phyloP scores from a whole-genome alignment of 106 monocot species.

The Dendrobium nobile region DNA sequence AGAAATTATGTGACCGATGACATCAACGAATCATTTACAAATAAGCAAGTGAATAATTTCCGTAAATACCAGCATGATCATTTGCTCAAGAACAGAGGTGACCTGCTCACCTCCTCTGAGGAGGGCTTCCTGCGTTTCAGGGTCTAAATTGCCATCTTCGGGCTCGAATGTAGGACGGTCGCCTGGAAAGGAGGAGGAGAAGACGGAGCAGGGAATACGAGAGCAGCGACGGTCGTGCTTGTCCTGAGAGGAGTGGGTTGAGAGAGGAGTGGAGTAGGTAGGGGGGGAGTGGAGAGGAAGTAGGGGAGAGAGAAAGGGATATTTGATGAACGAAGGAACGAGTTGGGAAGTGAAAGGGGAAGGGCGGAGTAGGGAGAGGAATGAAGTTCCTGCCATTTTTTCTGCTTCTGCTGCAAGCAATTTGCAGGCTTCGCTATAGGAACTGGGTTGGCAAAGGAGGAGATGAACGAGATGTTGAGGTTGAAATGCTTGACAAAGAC shows the following conservation, averaged over 20 bases:
- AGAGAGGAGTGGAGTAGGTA: neutral
- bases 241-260: neutral
- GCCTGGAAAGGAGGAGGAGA: neutral
- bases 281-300: neutral
- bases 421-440: neutral
- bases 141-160: conserved; percentile 29
- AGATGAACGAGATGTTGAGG: too few relatives aligned
- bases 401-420: neutral
- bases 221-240: neutral
- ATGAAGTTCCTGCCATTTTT: neutral
- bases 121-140: conserved; percentile 51
- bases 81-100: conserved; percentile 81
- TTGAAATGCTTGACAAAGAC: neutral
- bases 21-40: neutral
- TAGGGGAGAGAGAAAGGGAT: neutral
- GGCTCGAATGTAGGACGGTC: neutral
- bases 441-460: too few relatives aligned
- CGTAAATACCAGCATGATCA: conserved; percentile 66
- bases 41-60: neutral
- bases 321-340: neutral
- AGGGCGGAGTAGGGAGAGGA: neutral
- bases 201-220: neutral
- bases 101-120: conserved; percentile 95
- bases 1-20: neutral
- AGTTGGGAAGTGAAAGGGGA: neutral